Evolutionary conservation across 495 filamentous ascomycete species (phyloP), one percentile per base, ranked within the genome.

Genomic region (Aspergillus campestris): DNA sequence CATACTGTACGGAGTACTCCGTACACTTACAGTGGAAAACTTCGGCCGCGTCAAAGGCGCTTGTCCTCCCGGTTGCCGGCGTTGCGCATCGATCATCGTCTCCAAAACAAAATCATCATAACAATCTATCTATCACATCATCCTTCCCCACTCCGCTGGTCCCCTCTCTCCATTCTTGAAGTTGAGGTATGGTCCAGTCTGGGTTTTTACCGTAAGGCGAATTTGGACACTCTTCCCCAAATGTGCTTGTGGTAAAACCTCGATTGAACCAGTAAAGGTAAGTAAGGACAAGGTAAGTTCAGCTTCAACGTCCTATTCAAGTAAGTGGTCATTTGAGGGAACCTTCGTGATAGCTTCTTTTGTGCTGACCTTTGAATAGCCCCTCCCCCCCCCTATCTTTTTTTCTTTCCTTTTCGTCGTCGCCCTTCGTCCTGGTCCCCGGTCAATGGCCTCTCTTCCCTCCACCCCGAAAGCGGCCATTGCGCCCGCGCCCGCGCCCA

Each of bases 401-500:
- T 33, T 29, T 8, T 44, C 8, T 48, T 11, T 11, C 8, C 14
- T 40, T 27, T 39, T 37, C 13, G 8, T 29, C 33, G 24, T 34
- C 27, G 11, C 40, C 15, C 36, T 14, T 24, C 18, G 18, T 15
- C 13, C 6, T n/a, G 11, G 10, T 14, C 30, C 24, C 9, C 18
- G 18, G 18, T 45, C 55, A 62, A 72, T 71, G 65, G 66, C 67
- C 31, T 62, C 42, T 66, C 67, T 55, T 71, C 80, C 55, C 80
- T 73, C 62, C 66, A 77, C 60, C 71, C 78, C 69, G 83, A 88
- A 56, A 82, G 64, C 67, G 69, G 62, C 50, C 61, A 56, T 67
- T 73, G 60, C 53, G 71, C 36, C 59, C 57, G 60, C 59, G 66
- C 73, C 59, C 57, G 60, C 59, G 66, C 73, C 66, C 45, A 59